Percentiles rank a stretch among this genome's conserved stretches.
phyloP scores from a whole-genome alignment of 164 flowering plant species.

The Dillenia turbinata region DNA sequence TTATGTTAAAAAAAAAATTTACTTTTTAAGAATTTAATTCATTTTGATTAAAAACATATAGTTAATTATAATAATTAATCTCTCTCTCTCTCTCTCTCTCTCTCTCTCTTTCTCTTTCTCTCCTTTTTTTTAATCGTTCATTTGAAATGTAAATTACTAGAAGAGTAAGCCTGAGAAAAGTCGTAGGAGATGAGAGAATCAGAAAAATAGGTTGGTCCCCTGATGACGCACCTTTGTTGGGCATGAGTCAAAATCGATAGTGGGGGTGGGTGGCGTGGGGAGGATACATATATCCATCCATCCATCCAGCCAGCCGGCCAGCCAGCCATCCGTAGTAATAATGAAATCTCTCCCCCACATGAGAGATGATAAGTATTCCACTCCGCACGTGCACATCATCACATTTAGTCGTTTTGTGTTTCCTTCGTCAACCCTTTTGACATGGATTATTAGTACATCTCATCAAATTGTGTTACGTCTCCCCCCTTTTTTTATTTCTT shows the following conservation, averaged over 20 bases:
- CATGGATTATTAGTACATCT: not conserved
- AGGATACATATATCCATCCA: no score
- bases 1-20: no score
- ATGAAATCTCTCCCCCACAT: not conserved
- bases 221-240: conserved; percentile 13
- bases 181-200: not conserved
- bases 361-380: conserved; percentile 10
- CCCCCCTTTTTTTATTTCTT: no score
- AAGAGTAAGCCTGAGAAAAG: not conserved
- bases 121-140: no score
- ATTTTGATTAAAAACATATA: no score
- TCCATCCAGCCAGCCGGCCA: no score
- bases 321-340: no score
- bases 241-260: conserved; percentile 16
- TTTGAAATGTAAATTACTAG: not conserved
- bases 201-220: conserved; percentile 3
- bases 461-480: no score
- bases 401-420: conserved; percentile 2
- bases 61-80: no score
- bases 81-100: no score
- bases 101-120: no score
- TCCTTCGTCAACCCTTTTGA: conserved; percentile 17
- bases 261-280: not conserved
- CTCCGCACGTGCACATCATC: conserved; percentile 34
- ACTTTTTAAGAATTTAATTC: no score